Evolutionary conservation across 371 early-diverging fungal species (phyloP).

Genomic region (Cokeromyces recurvatus): DNA sequence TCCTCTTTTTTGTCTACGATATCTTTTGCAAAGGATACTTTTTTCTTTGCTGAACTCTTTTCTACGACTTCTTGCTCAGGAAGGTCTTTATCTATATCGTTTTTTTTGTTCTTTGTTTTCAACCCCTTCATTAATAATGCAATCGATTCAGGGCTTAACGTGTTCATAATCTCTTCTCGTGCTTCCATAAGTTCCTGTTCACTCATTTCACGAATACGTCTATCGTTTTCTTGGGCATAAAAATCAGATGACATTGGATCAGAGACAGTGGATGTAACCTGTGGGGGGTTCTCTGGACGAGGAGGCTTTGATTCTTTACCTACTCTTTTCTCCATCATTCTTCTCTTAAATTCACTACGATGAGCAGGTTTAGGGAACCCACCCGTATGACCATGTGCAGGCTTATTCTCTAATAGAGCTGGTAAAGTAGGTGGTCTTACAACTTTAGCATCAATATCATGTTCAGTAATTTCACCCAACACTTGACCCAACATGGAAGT

Average conservation of each 20-base stretch:
- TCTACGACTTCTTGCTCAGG: slow-evolving; percentile 12
- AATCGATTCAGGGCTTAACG: slow-evolving; percentile 53
- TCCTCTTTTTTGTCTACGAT: slow-evolving; percentile 32
- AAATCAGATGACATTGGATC: not conserved
- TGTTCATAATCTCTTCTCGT: slow-evolving; percentile 50
- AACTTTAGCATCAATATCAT: slow-evolving; percentile 18
- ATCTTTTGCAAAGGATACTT: not conserved
- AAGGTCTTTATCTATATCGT: slow-evolving; percentile 9
- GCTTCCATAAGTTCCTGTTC: slow-evolving; percentile 58
- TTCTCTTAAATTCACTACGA: slow-evolving; percentile 41
- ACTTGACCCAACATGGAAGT: slow-evolving; percentile 44
- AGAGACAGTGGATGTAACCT: slow-evolving; percentile 1
- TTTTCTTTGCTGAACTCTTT: slow-evolving; percentile 13
- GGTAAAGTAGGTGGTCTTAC: slow-evolving; percentile 22
- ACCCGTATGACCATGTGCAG: slow-evolving; percentile 22
- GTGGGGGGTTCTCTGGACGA: slow-evolving; percentile 13
- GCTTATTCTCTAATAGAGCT: slow-evolving; percentile 2
- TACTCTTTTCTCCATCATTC: slow-evolving; percentile 15
- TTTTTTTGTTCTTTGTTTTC: slow-evolving; percentile 9
- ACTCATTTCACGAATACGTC: slow-evolving; percentile 55
- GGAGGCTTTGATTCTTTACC: slow-evolving; percentile 8
- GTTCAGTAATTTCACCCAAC: slow-evolving; percentile 48
- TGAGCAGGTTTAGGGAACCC: slow-evolving; percentile 60
- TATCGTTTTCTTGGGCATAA: slow-evolving; percentile 49
- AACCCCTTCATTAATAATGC: slow-evolving; percentile 37